Base-by-base conservation (phyloP, 169 alveolate species). In the Miamiensis avidus region DNA sequence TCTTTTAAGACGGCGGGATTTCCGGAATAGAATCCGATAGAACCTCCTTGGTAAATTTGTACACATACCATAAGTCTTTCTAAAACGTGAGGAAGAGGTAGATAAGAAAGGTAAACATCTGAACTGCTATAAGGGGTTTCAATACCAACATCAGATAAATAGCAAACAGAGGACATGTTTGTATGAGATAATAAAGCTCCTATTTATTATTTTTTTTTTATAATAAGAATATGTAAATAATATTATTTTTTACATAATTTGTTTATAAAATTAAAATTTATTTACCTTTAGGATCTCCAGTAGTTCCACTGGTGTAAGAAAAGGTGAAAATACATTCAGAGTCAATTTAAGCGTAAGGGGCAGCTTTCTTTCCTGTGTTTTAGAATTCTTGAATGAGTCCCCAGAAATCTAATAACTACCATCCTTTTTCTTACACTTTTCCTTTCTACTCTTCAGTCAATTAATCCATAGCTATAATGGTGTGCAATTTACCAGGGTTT, bases 281-380 rank as follows among this genome's bases (percentile, higher is more conserved):
- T 49, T 49, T 49, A 30, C 99, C 99, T 93, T 99, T 99, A 16
- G 99, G 99, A 64, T 85, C 84, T 75, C 99, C 99, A 31, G 99
- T 98, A 0, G 99, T 98, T 27, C 99, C 99, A 31, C 99, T 95
- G 31, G 99, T 99, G 91, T 97, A 99, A 77, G 99, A 98, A 31
- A 99, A 93, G 26, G 99, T 96, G 90, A 90, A 93, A 30, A 97
- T 76, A 49, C 95, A 88, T 31, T 97, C 96, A 31, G 94, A 95
- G 83, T 74, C 77, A 34, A 86, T 92, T 91, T 82, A 93, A 87
- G 88, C 74, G 30, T 75, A 75, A 34, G 32, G 75, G 20, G 28
- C 69, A 1, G 29, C 74, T 33, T 78, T 20, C 15, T n/a, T n/a
- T n/a, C 34, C 29, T 69, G 83, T 69, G 83, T 33, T 31, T 26